Base-by-base conservation (phyloP, 2,329 filamentous ascomycete genomes). In the Gaeumannomyces sp. region DNA sequence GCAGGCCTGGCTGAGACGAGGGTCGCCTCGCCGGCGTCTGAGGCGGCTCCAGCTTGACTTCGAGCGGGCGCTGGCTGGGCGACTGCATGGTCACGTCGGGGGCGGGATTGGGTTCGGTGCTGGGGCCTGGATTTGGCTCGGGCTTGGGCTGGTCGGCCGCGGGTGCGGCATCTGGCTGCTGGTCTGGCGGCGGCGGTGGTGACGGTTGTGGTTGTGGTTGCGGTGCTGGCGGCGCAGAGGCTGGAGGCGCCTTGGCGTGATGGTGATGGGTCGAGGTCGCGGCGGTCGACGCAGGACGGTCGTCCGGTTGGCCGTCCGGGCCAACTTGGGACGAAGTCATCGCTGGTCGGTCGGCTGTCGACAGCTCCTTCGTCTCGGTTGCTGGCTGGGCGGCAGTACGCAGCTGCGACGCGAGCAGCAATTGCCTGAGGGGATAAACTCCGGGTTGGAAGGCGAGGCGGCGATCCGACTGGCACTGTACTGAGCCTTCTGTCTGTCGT, bases 321-420 rank as follows among this genome's bases (percentile, higher is more conserved):
- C 77, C 77, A 74, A 74, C 78, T 74, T 78, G 78, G 73, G 82
- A 83, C 83, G 83, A 85, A 84, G 81, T 84, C 83, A 85, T 85
- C 82, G 82, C 83, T 85, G 76, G 77, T 80, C 75, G 73, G 72
- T 56, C 45, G 69, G 67, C 66, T 63, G 64, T 68, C 70, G 75
- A 81, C 81, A 83, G 83, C 82, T 84, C 81, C 78, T 84, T 83
- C 82, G 81, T 79, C 82, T 76, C 69, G 45, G 14, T n/a, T 53
- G 35, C 53, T 69, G 70, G 70, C 67, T 66, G 70, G 67, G 33
- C 45, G 64, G 61, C 27, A 58, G 64, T 53, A 50, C 57, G 62
- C 60, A 59, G 64, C 50, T 35, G 59, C n/a, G 61, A 62, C 19
- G 45, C 45, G 45, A 27, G 57, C 57, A 19, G 28, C 57, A 59